Conservation (phyloP, 768 basidiomycete genomes). For the Trametes cinnabarina region DNA sequence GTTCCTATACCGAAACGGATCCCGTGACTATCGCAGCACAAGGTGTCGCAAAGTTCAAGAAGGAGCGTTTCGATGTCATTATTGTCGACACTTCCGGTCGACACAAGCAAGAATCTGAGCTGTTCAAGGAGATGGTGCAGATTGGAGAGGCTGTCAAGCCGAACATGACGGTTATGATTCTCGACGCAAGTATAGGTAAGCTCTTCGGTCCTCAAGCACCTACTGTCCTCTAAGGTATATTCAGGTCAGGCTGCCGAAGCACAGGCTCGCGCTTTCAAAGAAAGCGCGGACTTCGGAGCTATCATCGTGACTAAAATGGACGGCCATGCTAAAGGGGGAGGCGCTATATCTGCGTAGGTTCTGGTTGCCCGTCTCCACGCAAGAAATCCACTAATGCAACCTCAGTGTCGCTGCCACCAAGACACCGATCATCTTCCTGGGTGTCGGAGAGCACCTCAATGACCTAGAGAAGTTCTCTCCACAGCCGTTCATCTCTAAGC, state of each 20-base stretch:
- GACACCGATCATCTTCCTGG: conserved; percentile 98
- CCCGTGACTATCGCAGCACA: conserved; percentile 93
- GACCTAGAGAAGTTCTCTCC: conserved; percentile 96
- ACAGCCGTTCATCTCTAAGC: conserved; percentile 94
- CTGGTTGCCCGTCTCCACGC: background rate
- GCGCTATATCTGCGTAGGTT: conserved; percentile 97
- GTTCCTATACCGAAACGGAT: conserved; percentile 98
- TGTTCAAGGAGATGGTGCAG: conserved; percentile 98
- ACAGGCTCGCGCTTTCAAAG: conserved; percentile 96
- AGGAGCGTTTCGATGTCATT: conserved; percentile 97
- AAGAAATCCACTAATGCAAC: background rate
- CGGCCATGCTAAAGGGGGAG: conserved; percentile 98
- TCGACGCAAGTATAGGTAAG: conserved; percentile 94
- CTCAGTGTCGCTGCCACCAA: conserved; percentile 94
- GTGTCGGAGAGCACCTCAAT: conserved; percentile 95
- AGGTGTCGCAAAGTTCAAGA: conserved; percentile 96
- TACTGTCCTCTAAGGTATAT: background rate
- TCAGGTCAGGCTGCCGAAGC: conserved; percentile 94
- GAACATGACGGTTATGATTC: conserved; percentile 91
- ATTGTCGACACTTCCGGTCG: conserved; percentile 98
- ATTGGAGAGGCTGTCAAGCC: conserved; percentile 93
- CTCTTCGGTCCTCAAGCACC: background rate
- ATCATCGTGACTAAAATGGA: conserved; percentile 99
- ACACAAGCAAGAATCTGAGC: conserved; percentile 94
- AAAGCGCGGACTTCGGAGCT: conserved; percentile 94